phyloP scores from a whole-genome alignment of 1,284 basidiomycete species.

The Coniophora puteana region DNA sequence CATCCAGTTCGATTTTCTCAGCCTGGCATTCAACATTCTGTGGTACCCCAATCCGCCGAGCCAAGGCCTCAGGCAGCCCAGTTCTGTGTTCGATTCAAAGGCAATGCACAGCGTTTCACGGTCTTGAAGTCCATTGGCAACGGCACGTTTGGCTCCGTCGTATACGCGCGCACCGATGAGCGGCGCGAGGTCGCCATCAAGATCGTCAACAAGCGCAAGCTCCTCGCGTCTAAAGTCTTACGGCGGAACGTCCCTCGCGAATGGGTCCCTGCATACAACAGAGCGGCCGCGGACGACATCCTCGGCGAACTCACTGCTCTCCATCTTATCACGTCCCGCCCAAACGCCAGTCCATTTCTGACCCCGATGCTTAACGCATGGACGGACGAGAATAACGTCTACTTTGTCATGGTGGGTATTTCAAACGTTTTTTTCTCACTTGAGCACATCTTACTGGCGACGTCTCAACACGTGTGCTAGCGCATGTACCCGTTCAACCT shows the following conservation, averaged over 20 bases:
- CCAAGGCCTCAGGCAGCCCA: too few relatives aligned
- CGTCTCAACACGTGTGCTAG: neutral
- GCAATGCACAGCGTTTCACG: neutral
- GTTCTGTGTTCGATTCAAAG: too few relatives aligned
- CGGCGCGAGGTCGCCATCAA: slow-evolving; percentile 1
- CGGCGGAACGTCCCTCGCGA: neutral
- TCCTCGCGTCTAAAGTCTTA: too few relatives aligned
- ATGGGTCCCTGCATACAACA: neutral
- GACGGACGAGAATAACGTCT: neutral
- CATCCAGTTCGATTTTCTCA: too few relatives aligned
- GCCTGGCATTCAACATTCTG: too few relatives aligned
- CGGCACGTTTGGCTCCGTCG: neutral
- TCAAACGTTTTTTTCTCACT: neutral
- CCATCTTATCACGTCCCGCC: neutral
- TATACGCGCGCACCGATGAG: neutral
- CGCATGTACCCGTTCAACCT: neutral
- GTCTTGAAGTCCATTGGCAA: neutral
- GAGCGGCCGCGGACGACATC: neutral
- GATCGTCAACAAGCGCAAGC: slow-evolving; percentile 2
- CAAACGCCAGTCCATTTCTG: neutral
- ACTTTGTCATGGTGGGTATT: slow-evolving; percentile 2
- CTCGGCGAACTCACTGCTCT: neutral
- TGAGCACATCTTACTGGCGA: neutral
- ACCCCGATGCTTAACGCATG: neutral
- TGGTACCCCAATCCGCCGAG: too few relatives aligned